Evolutionary conservation across 2,329 filamentous ascomycete genomes (phyloP).

Genomic region (Penicillium sp.): DNA sequence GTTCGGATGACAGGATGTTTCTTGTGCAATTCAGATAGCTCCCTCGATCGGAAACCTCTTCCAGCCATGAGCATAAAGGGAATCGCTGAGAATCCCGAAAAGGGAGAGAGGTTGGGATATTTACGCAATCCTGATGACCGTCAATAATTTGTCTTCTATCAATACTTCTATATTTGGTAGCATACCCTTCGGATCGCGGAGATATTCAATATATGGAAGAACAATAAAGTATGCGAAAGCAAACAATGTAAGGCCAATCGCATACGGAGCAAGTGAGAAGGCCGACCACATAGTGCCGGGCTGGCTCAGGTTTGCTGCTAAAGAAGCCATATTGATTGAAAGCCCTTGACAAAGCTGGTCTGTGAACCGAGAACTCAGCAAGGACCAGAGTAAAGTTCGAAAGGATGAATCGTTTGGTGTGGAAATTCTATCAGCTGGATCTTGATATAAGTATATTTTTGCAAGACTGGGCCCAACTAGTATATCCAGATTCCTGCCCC

Average conservation of each 20-base stretch:
- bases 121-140: slow-evolving; percentile 46
- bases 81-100: slow-evolving; percentile 53
- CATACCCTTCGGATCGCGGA: slow-evolving; percentile 35
- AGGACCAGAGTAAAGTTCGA: neutral
- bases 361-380: neutral
- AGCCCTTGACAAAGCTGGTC: neutral
- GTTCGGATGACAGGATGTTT: slow-evolving; percentile 51
- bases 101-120: slow-evolving; percentile 49
- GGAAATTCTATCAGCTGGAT: neutral
- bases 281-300: slow-evolving; percentile 24
- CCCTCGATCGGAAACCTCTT: slow-evolving; percentile 48
- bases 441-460: slow-evolving; percentile 9
- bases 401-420: neutral
- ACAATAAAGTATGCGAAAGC: slow-evolving; percentile 30
- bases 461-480: neutral
- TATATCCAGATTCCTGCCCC: neutral
- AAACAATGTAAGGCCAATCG: slow-evolving; percentile 24
- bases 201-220: slow-evolving; percentile 31
- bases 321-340: slow-evolving; percentile 3
- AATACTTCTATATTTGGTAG: neutral
- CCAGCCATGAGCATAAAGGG: slow-evolving; percentile 54
- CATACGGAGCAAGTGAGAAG: slow-evolving; percentile 28
- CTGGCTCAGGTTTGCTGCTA: neutral
- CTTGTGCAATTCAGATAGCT: slow-evolving; percentile 52
- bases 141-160: slow-evolving; percentile 5